These are phyloP conservation scores for Pseudogymnoascus sp. DNA, from an alignment of 2,329 filamentous ascomycete genomes.

Conservation along the genomic window DNA sequence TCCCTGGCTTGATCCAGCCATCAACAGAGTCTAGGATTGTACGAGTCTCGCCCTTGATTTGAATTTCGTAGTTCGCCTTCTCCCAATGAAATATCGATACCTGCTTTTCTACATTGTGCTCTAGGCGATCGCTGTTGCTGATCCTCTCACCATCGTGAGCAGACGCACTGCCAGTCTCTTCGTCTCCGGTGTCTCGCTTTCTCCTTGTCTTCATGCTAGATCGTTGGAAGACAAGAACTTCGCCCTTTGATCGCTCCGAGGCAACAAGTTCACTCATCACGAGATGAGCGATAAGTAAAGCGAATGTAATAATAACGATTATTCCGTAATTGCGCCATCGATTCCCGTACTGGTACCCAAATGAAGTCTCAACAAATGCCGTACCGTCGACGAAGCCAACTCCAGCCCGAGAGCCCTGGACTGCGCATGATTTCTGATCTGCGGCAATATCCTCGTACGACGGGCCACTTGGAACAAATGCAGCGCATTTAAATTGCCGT, in stretches of 20 bases:
- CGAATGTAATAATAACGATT: conserved; percentile 18
- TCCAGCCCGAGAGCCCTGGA: conserved; percentile 46
- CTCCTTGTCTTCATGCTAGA: conserved; percentile 25
- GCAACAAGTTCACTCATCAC: conserved; percentile 36
- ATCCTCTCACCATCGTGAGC: not conserved
- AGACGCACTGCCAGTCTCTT: conserved; percentile 6
- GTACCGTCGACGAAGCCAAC: conserved; percentile 46
- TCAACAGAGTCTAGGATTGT: conserved; percentile 71
- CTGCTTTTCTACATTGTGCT: conserved; percentile 27
- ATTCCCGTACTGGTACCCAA: conserved; percentile 46
- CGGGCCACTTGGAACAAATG: conserved; percentile 43
- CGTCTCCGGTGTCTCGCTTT: conserved; percentile 4
- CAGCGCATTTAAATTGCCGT: conserved; percentile 44
- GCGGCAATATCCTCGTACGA: conserved; percentile 33
- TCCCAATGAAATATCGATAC: conserved; percentile 69
- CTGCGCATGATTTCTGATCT: conserved; percentile 43
- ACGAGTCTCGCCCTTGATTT: conserved; percentile 53
- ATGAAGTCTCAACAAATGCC: conserved; percentile 43
- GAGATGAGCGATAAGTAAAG: conserved; percentile 35
- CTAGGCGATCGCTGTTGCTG: conserved; percentile 20
- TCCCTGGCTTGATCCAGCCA: conserved; percentile 71
- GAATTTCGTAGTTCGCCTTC: conserved; percentile 61
- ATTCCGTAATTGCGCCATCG: conserved; percentile 57
- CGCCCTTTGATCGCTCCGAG: conserved; percentile 41
- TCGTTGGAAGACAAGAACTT: conserved; percentile 41